Percentiles rank a stretch among this genome's conserved stretches.
These are phyloP conservation scores for Zygoascus flipseniorum DNA, from an alignment of 805 yeast genomes.

Conservation along the genomic window DNA sequence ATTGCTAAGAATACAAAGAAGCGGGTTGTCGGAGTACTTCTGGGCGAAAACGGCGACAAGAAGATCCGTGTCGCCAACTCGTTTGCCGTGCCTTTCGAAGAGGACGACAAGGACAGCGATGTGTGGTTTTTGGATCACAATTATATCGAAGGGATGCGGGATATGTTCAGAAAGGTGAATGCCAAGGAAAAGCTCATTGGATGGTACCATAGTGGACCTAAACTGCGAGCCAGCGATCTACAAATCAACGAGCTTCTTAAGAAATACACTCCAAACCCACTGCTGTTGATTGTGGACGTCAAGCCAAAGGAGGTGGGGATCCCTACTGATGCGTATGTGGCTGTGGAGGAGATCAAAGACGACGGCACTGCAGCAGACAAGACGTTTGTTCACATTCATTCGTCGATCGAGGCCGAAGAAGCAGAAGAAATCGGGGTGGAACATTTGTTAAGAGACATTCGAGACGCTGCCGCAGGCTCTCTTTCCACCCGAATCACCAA, in stretches of 20 bases:
- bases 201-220: constrained; percentile 99
- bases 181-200: constrained; percentile 95
- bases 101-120: constrained; percentile 80
- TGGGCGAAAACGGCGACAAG: constrained; percentile 58
- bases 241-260: constrained; percentile 87
- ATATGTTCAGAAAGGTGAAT: constrained; percentile 95
- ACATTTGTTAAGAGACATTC: constrained; percentile 84
- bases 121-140: constrained; percentile 98
- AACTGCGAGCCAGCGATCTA: constrained; percentile 76
- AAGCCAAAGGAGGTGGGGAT: constrained; percentile 77
- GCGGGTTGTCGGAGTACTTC: constrained; percentile 87
- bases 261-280: constrained; percentile 70
- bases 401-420: constrained; percentile 91
- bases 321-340: constrained; percentile 91
- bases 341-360: constrained; percentile 90
- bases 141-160: constrained; percentile 91
- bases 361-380: constrained; percentile 91
- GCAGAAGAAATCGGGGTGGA: constrained; percentile 99
- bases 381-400: constrained; percentile 89
- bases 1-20: constrained; percentile 65
- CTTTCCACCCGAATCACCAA: constrained; percentile 80
- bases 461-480: constrained; percentile 95
- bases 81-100: constrained; percentile 97
- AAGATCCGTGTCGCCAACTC: constrained; percentile 76
- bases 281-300: constrained; percentile 85